These are phyloP conservation scores for Heracleum sosnowskyi DNA, from an alignment of 129 eudicot genomes.

Conservation along the genomic window DNA sequence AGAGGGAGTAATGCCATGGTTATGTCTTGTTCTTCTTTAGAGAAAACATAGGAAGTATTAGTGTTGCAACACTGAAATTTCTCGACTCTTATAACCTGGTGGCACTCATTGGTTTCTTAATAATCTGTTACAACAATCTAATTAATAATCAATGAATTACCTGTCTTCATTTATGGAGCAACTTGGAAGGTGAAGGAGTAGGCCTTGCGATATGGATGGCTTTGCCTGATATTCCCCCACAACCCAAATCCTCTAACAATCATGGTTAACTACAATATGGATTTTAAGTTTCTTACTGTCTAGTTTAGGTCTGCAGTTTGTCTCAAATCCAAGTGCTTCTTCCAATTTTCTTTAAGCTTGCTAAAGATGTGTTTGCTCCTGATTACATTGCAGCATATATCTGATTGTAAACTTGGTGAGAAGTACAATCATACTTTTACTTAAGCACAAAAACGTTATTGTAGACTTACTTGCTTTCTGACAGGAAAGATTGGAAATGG, in stretches of 20 bases:
- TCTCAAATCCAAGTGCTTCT: conserved; percentile 66
- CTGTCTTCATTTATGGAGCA: conserved; percentile 50
- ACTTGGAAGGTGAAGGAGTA: conserved; percentile 85
- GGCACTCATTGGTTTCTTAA: too few species aligned
- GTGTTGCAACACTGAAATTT: too few species aligned
- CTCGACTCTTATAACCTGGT: too few species aligned
- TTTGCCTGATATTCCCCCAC: conserved; percentile 52
- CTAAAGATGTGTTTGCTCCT: conserved; percentile 82
- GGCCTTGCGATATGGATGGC: conserved; percentile 85
- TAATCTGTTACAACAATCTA: too few species aligned
- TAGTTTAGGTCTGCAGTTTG: conserved; percentile 84
- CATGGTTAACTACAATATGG: background rate
- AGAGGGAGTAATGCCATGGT: too few species aligned
- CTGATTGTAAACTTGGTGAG: conserved; percentile 99
- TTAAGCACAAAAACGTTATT: background rate
- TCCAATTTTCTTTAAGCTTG: conserved; percentile 74
- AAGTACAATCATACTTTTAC: conserved; percentile 1
- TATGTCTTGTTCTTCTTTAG: too few species aligned
- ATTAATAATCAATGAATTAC: too few species aligned
- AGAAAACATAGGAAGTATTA: too few species aligned
- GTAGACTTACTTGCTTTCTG: conserved; percentile 12
- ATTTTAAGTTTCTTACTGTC: background rate
- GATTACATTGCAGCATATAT: conserved; percentile 94
- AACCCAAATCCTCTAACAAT: background rate
- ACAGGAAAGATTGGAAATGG: conserved; percentile 98